Conservation (phyloP, 495 filamentous ascomycete species). For the Podospora anserina region DNA sequence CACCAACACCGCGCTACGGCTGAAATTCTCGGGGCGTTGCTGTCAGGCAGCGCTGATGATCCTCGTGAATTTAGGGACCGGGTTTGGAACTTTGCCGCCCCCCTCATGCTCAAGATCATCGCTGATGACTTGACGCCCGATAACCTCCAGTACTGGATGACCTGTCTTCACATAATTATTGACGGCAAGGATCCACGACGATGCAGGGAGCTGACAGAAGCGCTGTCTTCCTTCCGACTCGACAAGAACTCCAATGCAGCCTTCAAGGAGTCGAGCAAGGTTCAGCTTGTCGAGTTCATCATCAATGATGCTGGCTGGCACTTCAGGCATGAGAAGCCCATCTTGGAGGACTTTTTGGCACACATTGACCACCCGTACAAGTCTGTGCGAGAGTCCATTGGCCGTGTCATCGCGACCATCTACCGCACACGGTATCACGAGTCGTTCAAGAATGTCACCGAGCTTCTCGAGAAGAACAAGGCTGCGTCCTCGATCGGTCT, state of each 20-base stretch:
- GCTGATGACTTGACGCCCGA: conserved; percentile 89
- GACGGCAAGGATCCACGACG: conserved; percentile 78
- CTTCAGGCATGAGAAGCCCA: conserved; percentile 85
- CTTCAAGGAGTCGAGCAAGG: conserved; percentile 98
- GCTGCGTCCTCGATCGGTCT: conserved; percentile 76
- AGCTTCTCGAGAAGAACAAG: conserved; percentile 74
- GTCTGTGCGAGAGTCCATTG: conserved; percentile 91
- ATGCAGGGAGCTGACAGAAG: conserved; percentile 79
- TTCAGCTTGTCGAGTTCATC: conserved; percentile 83
- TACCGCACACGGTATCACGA: conserved; percentile 90
- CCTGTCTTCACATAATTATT: conserved; percentile 82
- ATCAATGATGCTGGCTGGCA: conserved; percentile 92
- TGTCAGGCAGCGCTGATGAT: conserved; percentile 70
- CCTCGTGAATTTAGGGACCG: conserved; percentile 62
- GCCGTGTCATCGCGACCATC: conserved; percentile 79
- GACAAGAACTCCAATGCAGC: conserved; percentile 95
- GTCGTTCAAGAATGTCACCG: conserved; percentile 73
- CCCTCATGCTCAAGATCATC: conserved; percentile 81
- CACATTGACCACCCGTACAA: conserved; percentile 99
- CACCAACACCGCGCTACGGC: conserved; percentile 96
- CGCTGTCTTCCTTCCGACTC: conserved; percentile 78
- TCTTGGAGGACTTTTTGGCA: conserved; percentile 80
- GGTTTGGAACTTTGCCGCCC: conserved; percentile 87
- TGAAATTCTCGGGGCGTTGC: conserved; percentile 84
- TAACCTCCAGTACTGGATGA: conserved; percentile 90